Conservation (phyloP, 108 stramenopile species). For the Pseudonitzschia pungens region DNA sequence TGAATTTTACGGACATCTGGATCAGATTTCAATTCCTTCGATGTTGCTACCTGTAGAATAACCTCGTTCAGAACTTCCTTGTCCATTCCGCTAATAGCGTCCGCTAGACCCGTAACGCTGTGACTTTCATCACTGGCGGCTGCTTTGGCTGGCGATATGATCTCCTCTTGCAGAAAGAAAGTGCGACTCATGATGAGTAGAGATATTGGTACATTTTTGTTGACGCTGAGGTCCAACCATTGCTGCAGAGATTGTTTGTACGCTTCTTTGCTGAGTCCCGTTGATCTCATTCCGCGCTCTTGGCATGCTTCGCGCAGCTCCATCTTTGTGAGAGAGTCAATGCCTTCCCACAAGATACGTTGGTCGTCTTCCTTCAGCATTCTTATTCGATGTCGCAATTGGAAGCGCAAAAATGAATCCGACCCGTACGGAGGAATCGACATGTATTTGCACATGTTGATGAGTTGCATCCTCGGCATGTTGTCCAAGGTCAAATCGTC, state of each 20-base stretch:
- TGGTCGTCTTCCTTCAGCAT: slow-evolving; percentile 93
- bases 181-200: slow-evolving; percentile 96
- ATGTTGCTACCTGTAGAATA: slow-evolving; percentile 89
- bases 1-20: slow-evolving; percentile 79
- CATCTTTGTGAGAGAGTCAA: slow-evolving; percentile 93
- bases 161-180: slow-evolving; percentile 88
- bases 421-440: slow-evolving; percentile 91
- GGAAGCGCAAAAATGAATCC: slow-evolving; percentile 92
- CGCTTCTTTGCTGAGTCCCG: slow-evolving; percentile 89
- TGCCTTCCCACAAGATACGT: slow-evolving; percentile 97
- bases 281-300: slow-evolving; percentile 97
- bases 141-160: slow-evolving; percentile 26
- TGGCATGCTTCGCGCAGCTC: slow-evolving; percentile 96
- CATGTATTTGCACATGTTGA: slow-evolving; percentile 96
- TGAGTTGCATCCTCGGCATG: slow-evolving; percentile 95
- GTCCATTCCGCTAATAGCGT: slow-evolving; percentile 93
- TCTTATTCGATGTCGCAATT: slow-evolving; percentile 89
- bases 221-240: slow-evolving; percentile 96
- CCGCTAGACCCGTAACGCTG: slow-evolving; percentile 78
- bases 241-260: slow-evolving; percentile 86
- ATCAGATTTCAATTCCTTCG: slow-evolving; percentile 70
- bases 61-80: slow-evolving; percentile 95
- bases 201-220: slow-evolving; percentile 93
- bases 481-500: slow-evolving; percentile 98
- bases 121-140: slow-evolving; percentile 39